Evolutionary conservation across 805 yeast species (phyloP).

Genomic region (Lachancea waltii): DNA sequence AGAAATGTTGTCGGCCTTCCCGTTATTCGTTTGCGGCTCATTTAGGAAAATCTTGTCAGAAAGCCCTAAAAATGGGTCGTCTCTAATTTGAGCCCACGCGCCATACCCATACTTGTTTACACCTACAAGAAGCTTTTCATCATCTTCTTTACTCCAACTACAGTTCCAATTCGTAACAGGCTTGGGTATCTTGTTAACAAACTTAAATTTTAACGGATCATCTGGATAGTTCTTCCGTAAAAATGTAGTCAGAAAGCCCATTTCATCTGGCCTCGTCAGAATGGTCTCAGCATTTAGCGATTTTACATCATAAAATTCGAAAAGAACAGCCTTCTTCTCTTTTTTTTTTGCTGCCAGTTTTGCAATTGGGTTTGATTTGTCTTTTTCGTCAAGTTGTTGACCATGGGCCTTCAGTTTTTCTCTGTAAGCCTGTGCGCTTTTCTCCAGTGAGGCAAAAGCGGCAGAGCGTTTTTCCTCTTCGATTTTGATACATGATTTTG

Average conservation of each 20-base stretch:
- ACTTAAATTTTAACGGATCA: constrained; percentile 53
- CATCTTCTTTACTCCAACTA: constrained; percentile 78
- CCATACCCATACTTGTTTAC: constrained; percentile 92
- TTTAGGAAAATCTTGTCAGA: constrained; percentile 76
- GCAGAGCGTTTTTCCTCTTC: constrained; percentile 60
- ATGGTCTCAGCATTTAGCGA: constrained; percentile 87
- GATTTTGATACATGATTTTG: constrained; percentile 53
- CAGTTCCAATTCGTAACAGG: constrained; percentile 88
- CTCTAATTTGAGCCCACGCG: constrained; percentile 89
- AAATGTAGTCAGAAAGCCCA: constrained; percentile 55
- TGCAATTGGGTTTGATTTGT: constrained; percentile 41
- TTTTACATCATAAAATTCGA: constrained; percentile 83
- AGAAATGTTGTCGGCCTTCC: constrained; percentile 5
- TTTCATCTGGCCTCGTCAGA: constrained; percentile 75
- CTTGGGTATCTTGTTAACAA: constrained; percentile 55
- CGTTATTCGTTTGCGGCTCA: constrained; percentile 29
- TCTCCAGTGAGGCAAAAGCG: constrained; percentile 52
- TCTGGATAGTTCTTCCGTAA: constrained; percentile 45
- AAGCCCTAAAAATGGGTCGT: constrained; percentile 85
- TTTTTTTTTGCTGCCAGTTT: constrained; percentile 59
- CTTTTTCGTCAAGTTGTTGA: constrained; percentile 28
- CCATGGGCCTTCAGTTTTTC: constrained; percentile 36
- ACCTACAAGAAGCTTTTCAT: constrained; percentile 81
- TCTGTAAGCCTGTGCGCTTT: constrained; percentile 50
- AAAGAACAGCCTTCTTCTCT: constrained; percentile 84